Base-by-base conservation (phyloP, 78 protist species). In the Parvularia atlantis region DNA sequence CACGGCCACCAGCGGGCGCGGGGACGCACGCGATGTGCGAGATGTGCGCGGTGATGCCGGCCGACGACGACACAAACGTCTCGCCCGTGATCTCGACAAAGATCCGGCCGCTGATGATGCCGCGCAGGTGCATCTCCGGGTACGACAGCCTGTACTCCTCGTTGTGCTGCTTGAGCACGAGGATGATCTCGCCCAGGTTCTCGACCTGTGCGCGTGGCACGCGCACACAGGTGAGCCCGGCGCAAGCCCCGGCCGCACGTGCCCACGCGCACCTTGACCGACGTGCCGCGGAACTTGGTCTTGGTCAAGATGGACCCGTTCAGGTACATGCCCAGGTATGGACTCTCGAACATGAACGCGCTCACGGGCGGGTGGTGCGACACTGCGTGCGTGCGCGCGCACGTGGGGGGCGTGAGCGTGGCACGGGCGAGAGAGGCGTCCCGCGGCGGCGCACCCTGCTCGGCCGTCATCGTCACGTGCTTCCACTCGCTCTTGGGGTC, bases 331-430 rank as follows among this genome's bases (percentile, higher is more conserved):
- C 58, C 28, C n/a, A 2, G 31, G 22, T 71, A 1, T 4, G 26
- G 48, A 11, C 26, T 19, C n/a, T 14, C 16, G 26, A 71, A 2
- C 24, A 13, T 13, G 44, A 76, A 68, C 1, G 73, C 75, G 17
- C 62, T 54, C 14, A 76, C 59, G n/a, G 81, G 81, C 14, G 81
- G 81, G 60, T 76, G 81, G 44, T 76, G 81, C 28, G 62, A 50
- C 1, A 68, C n/a, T n/a, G n/a, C n/a, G n/a, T n/a, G n/a, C n/a
- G n/a, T n/a, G n/a, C n/a, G n/a, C n/a, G n/a, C n/a, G n/a, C n/a
- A n/a, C n/a, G n/a, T n/a, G n/a, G n/a, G n/a, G n/a, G n/a, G n/a
- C n/a, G n/a, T n/a, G n/a, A n/a, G n/a, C n/a, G n/a, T n/a, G n/a
- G n/a, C n/a, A n/a, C n/a, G n/a, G n/a, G n/a, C n/a, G n/a, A n/a